Evolutionary conservation across 208 protist genomes (phyloP).

Genomic region (Acanthamoeba culbertsoni): DNA sequence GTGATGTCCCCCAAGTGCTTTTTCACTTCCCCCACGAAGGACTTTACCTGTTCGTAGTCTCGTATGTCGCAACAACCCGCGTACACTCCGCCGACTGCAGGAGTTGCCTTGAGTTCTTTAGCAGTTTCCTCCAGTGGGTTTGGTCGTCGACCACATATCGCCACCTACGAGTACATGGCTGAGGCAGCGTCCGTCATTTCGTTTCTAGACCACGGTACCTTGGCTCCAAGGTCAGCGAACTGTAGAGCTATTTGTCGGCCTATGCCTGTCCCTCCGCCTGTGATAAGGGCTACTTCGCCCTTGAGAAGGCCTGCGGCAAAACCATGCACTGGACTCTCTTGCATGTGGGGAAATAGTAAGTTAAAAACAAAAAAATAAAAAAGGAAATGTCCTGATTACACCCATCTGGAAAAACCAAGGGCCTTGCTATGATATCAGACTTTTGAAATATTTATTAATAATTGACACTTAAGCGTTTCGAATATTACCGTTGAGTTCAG

Average conservation of each 20-base stretch:
- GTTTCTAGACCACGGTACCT: neutral
- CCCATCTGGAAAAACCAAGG: too few relatives aligned
- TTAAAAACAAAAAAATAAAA: neutral
- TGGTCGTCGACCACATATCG: neutral
- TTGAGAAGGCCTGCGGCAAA: neutral
- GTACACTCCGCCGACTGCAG: neutral
- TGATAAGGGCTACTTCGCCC: neutral
- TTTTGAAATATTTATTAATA: too few relatives aligned
- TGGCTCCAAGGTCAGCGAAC: neutral
- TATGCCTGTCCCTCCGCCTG: neutral
- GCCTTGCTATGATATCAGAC: too few relatives aligned
- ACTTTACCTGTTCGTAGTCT: slow-evolving; percentile 21
- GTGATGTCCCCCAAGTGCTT: neutral
- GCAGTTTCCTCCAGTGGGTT: neutral
- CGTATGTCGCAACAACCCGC: neutral
- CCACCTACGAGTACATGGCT: neutral
- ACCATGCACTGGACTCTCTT: neutral
- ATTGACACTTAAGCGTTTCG: too few relatives aligned
- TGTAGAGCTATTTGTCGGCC: neutral
- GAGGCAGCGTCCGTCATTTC: neutral
- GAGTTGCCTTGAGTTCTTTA: neutral
- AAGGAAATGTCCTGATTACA: neutral
- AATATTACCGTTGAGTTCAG: too few relatives aligned
- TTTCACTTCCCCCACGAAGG: neutral
- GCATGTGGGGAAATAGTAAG: too few relatives aligned